These are phyloP conservation scores for Penicillium ochrochloron DNA, from an alignment of 495 filamentous ascomycete species.

Conservation along the genomic window DNA sequence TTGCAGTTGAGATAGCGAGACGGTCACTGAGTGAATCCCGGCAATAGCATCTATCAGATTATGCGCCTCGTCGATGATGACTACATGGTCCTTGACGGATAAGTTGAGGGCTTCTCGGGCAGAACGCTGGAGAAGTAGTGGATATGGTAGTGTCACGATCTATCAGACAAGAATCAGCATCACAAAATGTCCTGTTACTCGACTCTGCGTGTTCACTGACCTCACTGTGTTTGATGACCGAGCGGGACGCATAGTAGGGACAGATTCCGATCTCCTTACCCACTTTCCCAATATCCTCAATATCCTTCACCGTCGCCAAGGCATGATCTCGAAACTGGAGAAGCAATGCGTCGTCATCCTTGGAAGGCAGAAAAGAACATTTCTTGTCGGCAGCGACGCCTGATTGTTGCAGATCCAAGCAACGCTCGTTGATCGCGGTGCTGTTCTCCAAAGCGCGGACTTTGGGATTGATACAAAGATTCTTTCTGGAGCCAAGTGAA, in stretches of 20 bases:
- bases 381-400: slow-evolving; percentile 66
- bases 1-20: slow-evolving; percentile 73
- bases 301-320: slow-evolving; percentile 85
- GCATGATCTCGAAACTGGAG: slow-evolving; percentile 88
- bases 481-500: slow-evolving; percentile 86
- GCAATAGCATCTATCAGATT: slow-evolving; percentile 96
- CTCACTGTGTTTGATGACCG: slow-evolving; percentile 79
- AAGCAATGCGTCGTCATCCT: slow-evolving; percentile 70
- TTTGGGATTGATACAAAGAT: slow-evolving; percentile 87
- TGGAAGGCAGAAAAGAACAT: slow-evolving; percentile 79
- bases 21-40: slow-evolving; percentile 79
- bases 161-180: slow-evolving; percentile 35
- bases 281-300: slow-evolving; percentile 83
- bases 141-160: slow-evolving; percentile 94
- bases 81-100: slow-evolving; percentile 82
- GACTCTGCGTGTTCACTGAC: slow-evolving; percentile 39
- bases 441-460: slow-evolving; percentile 72
- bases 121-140: slow-evolving; percentile 83
- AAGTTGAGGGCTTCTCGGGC: slow-evolving; percentile 87
- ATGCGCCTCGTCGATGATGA: slow-evolving; percentile 96
- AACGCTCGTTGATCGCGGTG: slow-evolving; percentile 93
- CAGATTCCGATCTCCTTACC: slow-evolving; percentile 84
- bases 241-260: slow-evolving; percentile 92
- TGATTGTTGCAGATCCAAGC: slow-evolving; percentile 85
- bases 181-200: neutral